A percentile compares a stretch with the other conserved stretches of the same genome.
Conservation (phyloP, 2,329 filamentous ascomycete species). For the Aspergillus persii region DNA sequence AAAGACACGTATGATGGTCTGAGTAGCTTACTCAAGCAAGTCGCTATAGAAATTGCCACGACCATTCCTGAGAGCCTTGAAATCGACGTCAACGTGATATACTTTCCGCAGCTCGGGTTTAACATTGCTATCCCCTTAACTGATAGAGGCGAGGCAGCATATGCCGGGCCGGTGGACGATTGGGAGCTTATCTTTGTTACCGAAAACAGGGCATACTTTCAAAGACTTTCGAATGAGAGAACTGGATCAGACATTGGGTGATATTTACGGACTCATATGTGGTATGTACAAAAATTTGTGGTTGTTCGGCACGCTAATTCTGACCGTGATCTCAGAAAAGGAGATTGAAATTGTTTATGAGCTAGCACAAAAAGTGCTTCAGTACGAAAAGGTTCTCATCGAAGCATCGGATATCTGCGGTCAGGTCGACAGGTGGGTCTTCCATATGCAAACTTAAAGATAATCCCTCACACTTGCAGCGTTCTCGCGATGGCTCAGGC, state of each 20-base stretch:
- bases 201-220: constrained; percentile 75
- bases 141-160: constrained; percentile 58
- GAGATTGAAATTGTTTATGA: constrained; percentile 86
- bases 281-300: constrained; percentile 47
- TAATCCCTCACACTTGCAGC: constrained; percentile 43
- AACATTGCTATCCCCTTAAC: constrained; percentile 71
- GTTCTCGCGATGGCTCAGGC: constrained; percentile 76
- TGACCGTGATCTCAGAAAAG: constrained; percentile 54
- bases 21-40: constrained; percentile 66
- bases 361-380: constrained; percentile 68
- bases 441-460: not conserved
- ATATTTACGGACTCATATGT: constrained; percentile 80
- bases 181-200: constrained; percentile 81
- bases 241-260: constrained; percentile 77
- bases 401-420: constrained; percentile 76
- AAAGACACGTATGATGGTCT: constrained; percentile 78
- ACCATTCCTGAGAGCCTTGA: constrained; percentile 59
- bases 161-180: constrained; percentile 60
- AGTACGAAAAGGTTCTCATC: constrained; percentile 65
- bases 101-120: constrained; percentile 89
- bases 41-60: constrained; percentile 62
- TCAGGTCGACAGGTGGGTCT: constrained; percentile 67
- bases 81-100: constrained; percentile 71
- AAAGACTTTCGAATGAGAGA: constrained; percentile 80
- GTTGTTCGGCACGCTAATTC: not conserved